Base-by-base conservation (phyloP, 78 protist genomes). In the Diacronema lutheri region DNA sequence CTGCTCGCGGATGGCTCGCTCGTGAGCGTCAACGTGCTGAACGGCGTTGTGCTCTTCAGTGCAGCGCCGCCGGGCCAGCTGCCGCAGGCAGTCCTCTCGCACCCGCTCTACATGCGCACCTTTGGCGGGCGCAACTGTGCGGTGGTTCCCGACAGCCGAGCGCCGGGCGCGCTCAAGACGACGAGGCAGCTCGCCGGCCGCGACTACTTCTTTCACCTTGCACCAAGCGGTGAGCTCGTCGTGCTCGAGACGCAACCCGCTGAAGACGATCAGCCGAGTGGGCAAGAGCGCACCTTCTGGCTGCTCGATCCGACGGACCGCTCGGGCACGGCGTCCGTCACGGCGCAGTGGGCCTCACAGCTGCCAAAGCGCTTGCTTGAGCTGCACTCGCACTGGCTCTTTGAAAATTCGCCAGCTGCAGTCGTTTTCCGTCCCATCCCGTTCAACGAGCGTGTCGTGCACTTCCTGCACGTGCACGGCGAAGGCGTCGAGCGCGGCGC, bases 331-430 rank as follows among this genome's bases (percentile, higher is more conserved):
- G 41, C 19, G 16, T 6, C 5, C 16, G 71, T 31, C 41, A 14
- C 16, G 20, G 71, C 31, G 38, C 4, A 1, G 3, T 64, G 71
- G 71, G 71, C 37, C 16, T 9, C 38, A 1, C 26, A 26, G 71
- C 71, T 64, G 31, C 60, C 81, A 0, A 11, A 12, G 33, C 26
- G 81, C 10, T 35, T 74, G 25, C 33, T 31, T 10, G 41, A 31
- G 25, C 50, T 74, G 81, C 81, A 74, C 64, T 31, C 46, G 25
- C 81, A 74, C 64, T 74, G 81, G 81, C 29, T 14, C 26, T 74
- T 20, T 25, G 37, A 65, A 3, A 0, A 12, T n/a, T n/a, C n/a
- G 5, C 16, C 33, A 7, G 23, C 4, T 3, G 11, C 33, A 10
- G 11, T 35, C 7, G 29, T 69, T 9, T 6, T 69, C 6, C 77